Evolutionary conservation across 345 rosid genomes (phyloP).

Genomic region (Brassica nigra): DNA sequence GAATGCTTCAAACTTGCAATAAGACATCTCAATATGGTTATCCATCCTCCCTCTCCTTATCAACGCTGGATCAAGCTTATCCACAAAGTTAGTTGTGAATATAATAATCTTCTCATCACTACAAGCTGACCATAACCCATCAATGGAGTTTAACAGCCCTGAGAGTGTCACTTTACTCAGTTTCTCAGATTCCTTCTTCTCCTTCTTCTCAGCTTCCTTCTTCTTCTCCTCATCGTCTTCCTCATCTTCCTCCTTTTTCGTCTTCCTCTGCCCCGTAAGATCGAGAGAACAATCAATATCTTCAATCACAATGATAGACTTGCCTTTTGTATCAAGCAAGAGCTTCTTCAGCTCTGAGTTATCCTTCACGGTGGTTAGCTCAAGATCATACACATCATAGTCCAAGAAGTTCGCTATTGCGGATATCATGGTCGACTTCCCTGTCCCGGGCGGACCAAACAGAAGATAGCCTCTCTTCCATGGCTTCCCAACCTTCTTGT

Average conservation of each 20-base stretch:
- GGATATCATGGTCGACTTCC: background rate
- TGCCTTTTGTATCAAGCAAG: background rate
- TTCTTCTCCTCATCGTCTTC: background rate
- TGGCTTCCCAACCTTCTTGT: background rate
- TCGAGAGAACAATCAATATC: background rate
- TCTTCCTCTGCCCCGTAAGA: background rate
- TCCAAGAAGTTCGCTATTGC: background rate
- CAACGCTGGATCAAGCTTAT: background rate
- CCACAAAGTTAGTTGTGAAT: background rate
- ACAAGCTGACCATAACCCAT: background rate
- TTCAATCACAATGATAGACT: background rate
- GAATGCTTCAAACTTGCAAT: background rate
- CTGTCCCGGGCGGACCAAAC: background rate
- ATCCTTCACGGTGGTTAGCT: background rate
- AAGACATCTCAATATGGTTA: background rate
- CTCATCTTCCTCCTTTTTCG: background rate
- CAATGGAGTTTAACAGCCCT: background rate
- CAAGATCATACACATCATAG: background rate
- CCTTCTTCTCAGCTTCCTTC: background rate
- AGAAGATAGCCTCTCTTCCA: background rate
- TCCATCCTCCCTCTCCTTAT: background rate
- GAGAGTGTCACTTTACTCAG: background rate
- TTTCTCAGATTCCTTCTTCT: background rate
- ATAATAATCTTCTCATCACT: conserved; percentile 1
- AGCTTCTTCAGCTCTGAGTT: background rate